Conservation (phyloP, 2,329 filamentous ascomycete species). For the Colletotrichum sp. region DNA sequence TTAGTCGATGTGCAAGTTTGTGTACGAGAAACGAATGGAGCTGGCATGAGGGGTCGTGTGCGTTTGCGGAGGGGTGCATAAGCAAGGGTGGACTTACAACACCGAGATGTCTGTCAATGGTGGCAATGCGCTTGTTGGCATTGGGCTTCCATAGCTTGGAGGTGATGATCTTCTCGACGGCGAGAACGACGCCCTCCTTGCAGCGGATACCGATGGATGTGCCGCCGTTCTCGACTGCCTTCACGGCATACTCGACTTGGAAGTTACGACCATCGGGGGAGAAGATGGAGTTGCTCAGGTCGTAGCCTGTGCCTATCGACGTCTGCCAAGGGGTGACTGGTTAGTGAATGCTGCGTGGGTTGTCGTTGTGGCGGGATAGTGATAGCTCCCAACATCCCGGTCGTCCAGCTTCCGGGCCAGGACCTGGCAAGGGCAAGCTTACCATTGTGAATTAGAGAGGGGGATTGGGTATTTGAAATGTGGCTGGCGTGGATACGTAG, state of each 20-base stretch:
- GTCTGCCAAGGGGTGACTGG: conserved; percentile 64
- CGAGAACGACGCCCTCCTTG: conserved; percentile 95
- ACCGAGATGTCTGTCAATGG: conserved; percentile 91
- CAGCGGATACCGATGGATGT: conserved; percentile 96
- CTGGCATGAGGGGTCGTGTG: neutral
- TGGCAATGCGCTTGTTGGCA: conserved; percentile 97
- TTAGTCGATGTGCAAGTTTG: neutral
- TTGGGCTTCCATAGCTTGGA: conserved; percentile 95
- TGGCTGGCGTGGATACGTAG: neutral
- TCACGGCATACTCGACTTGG: conserved; percentile 98
- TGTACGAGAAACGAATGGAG: neutral
- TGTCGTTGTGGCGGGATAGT: neutral
- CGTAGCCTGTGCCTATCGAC: conserved; percentile 99
- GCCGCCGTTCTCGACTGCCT: conserved; percentile 97
- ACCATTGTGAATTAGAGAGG: conserved; percentile 34
- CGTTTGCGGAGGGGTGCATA: neutral
- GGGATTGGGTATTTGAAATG: neutral
- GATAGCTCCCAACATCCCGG: conserved; percentile 6
- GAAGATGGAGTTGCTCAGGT: conserved; percentile 99
- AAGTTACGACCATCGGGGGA: conserved; percentile 99
- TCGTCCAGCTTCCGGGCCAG: conserved; percentile 3
- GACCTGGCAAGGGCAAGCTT: conserved; percentile 28
- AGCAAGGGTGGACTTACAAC: conserved; percentile 66
- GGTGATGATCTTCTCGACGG: conserved; percentile 93
- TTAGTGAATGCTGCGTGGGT: neutral